Evolutionary conservation across 2,329 filamentous ascomycete species (phyloP), one percentile per base, ranked within the genome.

Genomic region (Nannizziopsis arthrosporioides): DNA sequence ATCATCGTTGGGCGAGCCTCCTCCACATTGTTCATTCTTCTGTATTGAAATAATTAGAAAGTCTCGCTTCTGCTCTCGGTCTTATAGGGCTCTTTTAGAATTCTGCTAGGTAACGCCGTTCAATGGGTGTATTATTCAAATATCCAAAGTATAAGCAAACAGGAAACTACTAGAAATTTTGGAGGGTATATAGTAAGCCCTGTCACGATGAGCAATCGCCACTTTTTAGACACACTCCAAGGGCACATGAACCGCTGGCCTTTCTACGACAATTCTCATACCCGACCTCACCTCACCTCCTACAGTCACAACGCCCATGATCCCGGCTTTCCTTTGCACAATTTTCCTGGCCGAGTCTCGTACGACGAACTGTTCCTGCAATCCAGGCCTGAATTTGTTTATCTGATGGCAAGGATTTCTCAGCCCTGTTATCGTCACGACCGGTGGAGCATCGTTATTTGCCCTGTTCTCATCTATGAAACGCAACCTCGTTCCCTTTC

Each of bases 341-440:
- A 59, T 56, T 36, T 42, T 45, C n/a, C 55, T 37, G 31, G 34
- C 32, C 31, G 38, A 19, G 40, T 52, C 47, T 5, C 50, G 39
- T 19, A 49, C 43, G 12, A 52, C 42, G 17, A 52, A 52, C 8
- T 47, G 40, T 34, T 52, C 50, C 42, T 52, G 46, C 27, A 52
- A 14, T 11, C 50, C 50, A 30, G 19, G 18, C 7, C 47, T 47
- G 35, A 55, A 57, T 30, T 54, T 51, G 27, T 55, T 51, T 42
- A 59, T 58, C 44, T 54, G 54, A 8, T 51, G 49, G 43, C 56
- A 56, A 12, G 56, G 54, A 40, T 57, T 54, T 6, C 56, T 48
- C 41, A 58, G 43, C 22, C 57, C 56, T 2, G 54, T 55, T 15
- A 58, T 42, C 8, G 46, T 41, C 11, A 58, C 44, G n/a, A 54